phyloP scores from a whole-genome alignment of 164 flowering plant genomes.

The Euptelea pleiosperma region DNA sequence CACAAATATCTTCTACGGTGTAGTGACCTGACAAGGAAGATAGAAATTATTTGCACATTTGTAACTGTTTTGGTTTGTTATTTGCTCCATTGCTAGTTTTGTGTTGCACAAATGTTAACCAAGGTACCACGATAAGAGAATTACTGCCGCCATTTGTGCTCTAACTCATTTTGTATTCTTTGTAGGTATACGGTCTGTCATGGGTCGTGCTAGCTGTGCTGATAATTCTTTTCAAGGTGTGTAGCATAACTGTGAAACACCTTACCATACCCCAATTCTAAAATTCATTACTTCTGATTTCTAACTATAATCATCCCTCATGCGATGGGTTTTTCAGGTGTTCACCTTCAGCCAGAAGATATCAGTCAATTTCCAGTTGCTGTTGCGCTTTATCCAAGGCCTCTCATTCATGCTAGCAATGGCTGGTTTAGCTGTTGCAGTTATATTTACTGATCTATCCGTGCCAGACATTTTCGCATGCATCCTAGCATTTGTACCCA shows the following conservation, averaged over 20 bases:
- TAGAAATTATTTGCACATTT: too few species aligned
- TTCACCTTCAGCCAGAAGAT: conserved; percentile 97
- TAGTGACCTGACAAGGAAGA: too few species aligned
- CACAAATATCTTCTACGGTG: too few species aligned
- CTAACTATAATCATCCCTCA: not conserved
- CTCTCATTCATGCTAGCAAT: conserved; percentile 62
- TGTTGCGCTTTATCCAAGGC: conserved; percentile 91
- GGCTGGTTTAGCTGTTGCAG: conserved; percentile 71
- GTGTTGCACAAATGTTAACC: too few species aligned
- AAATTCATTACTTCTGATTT: not conserved
- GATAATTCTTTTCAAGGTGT: conserved; percentile 91
- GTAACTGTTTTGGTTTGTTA: too few species aligned
- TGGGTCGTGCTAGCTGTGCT: conserved; percentile 78
- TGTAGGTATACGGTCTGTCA: conserved; percentile 80
- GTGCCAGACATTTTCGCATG: conserved; percentile 76
- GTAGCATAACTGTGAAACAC: conserved; percentile 1
- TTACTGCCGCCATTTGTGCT: too few species aligned
- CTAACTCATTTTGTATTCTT: not conserved
- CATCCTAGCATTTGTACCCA: conserved; percentile 89
- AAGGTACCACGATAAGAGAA: too few species aligned
- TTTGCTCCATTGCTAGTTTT: too few species aligned
- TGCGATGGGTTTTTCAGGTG: conserved; percentile 42
- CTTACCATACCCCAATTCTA: not conserved
- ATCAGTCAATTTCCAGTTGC: conserved; percentile 88
- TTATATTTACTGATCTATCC: conserved; percentile 47